Percentiles rank a stretch among this genome's conserved stretches.
These are phyloP conservation scores for Eucalyptus paniculata DNA, from an alignment of 345 rosid species.

Conservation along the genomic window DNA sequence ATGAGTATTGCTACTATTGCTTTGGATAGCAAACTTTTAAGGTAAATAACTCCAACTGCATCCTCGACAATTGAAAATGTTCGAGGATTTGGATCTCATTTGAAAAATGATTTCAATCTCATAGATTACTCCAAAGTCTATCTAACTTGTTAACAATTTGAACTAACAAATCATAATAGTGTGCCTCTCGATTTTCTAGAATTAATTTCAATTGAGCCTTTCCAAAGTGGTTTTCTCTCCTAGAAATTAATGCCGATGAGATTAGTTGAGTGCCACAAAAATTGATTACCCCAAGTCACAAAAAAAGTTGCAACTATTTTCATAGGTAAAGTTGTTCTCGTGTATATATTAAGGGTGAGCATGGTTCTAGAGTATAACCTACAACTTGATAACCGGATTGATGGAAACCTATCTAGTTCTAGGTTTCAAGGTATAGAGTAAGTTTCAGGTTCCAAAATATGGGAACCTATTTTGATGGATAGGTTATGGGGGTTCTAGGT, in stretches of 20 bases:
- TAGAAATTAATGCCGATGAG: background rate
- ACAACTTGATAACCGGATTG: too few relatives aligned
- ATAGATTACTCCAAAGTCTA: background rate
- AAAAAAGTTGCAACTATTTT: too few relatives aligned
- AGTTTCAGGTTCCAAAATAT: too few relatives aligned
- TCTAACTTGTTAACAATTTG: background rate
- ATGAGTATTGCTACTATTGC: background rate
- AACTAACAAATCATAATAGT: too few relatives aligned
- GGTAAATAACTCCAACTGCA: fast-evolving
- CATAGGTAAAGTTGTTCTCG: background rate
- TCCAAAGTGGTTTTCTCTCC: background rate
- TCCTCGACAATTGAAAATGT: background rate
- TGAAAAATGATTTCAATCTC: too few relatives aligned
- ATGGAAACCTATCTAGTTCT: too few relatives aligned
- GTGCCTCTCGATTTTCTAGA: background rate
- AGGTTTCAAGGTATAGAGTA: too few relatives aligned
- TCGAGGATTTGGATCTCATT: background rate
- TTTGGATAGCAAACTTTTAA: background rate
- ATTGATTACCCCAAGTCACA: background rate
- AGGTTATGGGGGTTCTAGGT: too few relatives aligned
- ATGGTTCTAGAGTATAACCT: too few relatives aligned
- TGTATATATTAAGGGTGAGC: background rate
- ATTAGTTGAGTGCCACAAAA: too few relatives aligned
- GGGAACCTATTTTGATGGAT: too few relatives aligned
- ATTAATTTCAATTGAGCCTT: background rate